phyloP scores from a whole-genome alignment of 2,329 filamentous ascomycete genomes.

The Arthroderma sp. region DNA sequence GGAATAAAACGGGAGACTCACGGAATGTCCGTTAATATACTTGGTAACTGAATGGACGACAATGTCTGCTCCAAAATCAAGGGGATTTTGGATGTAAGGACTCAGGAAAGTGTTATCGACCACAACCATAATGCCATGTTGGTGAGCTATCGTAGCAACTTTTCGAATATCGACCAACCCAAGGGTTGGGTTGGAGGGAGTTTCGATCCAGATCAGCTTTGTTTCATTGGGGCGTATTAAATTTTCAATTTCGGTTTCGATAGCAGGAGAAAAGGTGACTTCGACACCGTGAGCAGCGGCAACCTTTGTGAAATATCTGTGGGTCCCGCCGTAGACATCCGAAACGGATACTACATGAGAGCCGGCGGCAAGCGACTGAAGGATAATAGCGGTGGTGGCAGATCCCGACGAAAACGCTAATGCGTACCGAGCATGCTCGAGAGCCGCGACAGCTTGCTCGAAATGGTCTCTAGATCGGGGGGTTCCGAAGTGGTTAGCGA shows the following conservation, averaged over 20 bases:
- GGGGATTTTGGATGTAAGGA: slow-evolving; percentile 91
- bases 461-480: slow-evolving; percentile 60
- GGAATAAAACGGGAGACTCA: slow-evolving; percentile 15
- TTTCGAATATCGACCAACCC: slow-evolving; percentile 84
- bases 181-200: slow-evolving; percentile 86
- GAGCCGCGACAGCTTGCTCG: slow-evolving; percentile 75
- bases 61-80: slow-evolving; percentile 89
- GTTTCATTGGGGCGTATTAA: slow-evolving; percentile 73
- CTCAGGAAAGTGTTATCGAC: slow-evolving; percentile 98
- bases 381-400: slow-evolving; percentile 81
- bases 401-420: slow-evolving; percentile 91
- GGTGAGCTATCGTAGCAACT: slow-evolving; percentile 69
- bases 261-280: slow-evolving; percentile 86
- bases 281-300: slow-evolving; percentile 86
- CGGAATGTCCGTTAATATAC: slow-evolving; percentile 91
- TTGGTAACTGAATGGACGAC: slow-evolving; percentile 96
- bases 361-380: slow-evolving; percentile 80
- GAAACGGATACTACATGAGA: slow-evolving; percentile 94
- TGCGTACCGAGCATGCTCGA: slow-evolving; percentile 85
- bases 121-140: slow-evolving; percentile 84
- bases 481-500: neutral
- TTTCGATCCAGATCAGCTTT: slow-evolving; percentile 94
- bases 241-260: slow-evolving; percentile 73
- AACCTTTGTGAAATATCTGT: slow-evolving; percentile 97
- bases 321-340: slow-evolving; percentile 94